These are phyloP conservation scores for Glutinoglossum americanum DNA, from an alignment of 495 filamentous ascomycete species.

Conservation along the genomic window DNA sequence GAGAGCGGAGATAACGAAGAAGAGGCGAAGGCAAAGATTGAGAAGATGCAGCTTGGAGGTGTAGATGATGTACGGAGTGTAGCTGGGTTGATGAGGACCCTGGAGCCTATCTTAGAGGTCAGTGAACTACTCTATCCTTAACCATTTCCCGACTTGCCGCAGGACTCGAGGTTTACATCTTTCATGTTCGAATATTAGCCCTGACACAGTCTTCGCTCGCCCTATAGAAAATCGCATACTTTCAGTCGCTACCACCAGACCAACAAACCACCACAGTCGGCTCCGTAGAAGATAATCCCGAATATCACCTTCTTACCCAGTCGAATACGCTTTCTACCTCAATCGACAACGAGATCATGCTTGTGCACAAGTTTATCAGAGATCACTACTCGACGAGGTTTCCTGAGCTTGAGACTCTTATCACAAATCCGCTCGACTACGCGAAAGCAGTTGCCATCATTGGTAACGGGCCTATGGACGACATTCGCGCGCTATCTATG, in stretches of 20 bases:
- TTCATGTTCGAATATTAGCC: slow-evolving; percentile 19
- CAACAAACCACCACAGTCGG: slow-evolving; percentile 39
- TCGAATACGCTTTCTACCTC: slow-evolving; percentile 70
- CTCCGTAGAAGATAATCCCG: slow-evolving; percentile 66
- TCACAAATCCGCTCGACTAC: slow-evolving; percentile 84
- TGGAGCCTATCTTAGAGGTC: slow-evolving; percentile 61
- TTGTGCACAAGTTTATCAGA: slow-evolving; percentile 85
- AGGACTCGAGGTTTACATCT: slow-evolving; percentile 23
- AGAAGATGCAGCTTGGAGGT: slow-evolving; percentile 53
- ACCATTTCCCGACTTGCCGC: slow-evolving; percentile 4
- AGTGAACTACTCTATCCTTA: slow-evolving; percentile 17
- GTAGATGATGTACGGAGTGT: slow-evolving; percentile 57
- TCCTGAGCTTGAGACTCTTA: slow-evolving; percentile 84
- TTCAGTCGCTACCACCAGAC: slow-evolving; percentile 44
- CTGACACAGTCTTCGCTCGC: slow-evolving; percentile 30
- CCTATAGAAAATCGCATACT: slow-evolving; percentile 54
- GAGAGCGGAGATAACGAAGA: slow-evolving; percentile 39
- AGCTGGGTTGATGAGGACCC: slow-evolving; percentile 49
- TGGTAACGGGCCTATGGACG: slow-evolving; percentile 78
- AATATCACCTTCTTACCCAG: slow-evolving; percentile 63
- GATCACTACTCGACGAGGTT: slow-evolving; percentile 92
- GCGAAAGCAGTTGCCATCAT: slow-evolving; percentile 88
- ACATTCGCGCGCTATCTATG: slow-evolving; percentile 52
- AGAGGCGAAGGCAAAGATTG: slow-evolving; percentile 47
- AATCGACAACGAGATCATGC: slow-evolving; percentile 77